phyloP scores from a whole-genome alignment of 495 filamentous ascomycete genomes.

The Sabuloglossum arenarium region DNA sequence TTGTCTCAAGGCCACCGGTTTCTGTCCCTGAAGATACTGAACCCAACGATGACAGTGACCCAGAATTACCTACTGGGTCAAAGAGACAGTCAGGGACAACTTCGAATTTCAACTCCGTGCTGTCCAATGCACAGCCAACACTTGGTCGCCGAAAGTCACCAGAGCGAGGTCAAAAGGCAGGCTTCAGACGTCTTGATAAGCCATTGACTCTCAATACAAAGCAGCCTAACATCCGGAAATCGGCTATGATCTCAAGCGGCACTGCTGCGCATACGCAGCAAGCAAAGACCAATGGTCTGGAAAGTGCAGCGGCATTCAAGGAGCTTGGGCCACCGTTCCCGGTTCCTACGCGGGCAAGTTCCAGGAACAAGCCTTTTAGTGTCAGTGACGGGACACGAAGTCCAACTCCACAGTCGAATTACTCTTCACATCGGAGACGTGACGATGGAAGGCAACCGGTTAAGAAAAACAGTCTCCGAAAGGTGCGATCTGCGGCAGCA shows the following conservation, averaged over 20 bases:
- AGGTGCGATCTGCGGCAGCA: constrained; percentile 3
- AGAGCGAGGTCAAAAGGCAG: constrained; percentile 10
- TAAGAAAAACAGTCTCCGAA: constrained; percentile 2
- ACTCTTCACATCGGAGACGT: neutral
- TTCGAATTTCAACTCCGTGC: neutral
- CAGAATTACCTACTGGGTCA: neutral
- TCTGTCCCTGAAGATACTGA: constrained; percentile 1
- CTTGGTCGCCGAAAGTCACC: neutral
- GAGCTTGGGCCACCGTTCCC: constrained; percentile 56
- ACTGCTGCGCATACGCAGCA: constrained; percentile 42
- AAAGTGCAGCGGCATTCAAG: constrained; percentile 7
- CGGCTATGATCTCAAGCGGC: constrained; percentile 60
- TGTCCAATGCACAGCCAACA: neutral
- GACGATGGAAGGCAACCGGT: neutral
- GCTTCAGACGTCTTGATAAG: neutral
- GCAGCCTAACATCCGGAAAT: constrained; percentile 33
- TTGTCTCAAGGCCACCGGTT: neutral
- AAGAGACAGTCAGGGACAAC: neutral
- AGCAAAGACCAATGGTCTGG: constrained; percentile 45
- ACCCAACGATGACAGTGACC: neutral
- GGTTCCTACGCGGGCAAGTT: constrained; percentile 75
- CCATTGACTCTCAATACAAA: constrained; percentile 12
- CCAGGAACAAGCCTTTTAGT: constrained; percentile 49
- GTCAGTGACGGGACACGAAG: constrained; percentile 61
- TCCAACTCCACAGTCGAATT: constrained; percentile 33